Base-by-base conservation (phyloP, 192 early-diverging fungal species). In the Chytriomyces sp. region DNA sequence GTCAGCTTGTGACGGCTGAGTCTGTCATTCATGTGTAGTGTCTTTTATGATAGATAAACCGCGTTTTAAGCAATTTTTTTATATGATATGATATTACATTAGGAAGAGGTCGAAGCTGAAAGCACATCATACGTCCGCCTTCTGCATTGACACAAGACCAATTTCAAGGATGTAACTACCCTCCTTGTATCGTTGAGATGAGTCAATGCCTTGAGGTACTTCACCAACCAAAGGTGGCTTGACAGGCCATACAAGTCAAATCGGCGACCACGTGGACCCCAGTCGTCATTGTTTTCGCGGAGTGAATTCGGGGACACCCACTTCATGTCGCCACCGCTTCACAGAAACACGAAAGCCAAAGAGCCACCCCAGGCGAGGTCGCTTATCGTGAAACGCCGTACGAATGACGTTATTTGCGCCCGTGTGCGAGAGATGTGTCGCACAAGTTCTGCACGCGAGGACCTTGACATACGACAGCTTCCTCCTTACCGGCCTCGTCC, bases 251-350 rank as follows among this genome's bases (percentile, higher is more conserved):
- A 5, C 63, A 65, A 7, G 8, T 14, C 8, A 65, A 14, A 28
- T 65, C 49, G 25, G 39, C 22, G 4, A 65, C 63, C 40, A 65
- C 40, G 34, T 65, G 63, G 10, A 39, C 25, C 12, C 63, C 63
- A 2, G 63, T 52, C n/a, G 63, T 65, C 63, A 65, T 65, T 22
- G 17, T n/a, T n/a, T n/a, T n/a, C n/a, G n/a, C n/a, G n/a, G n/a
- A n/a, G n/a, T n/a, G n/a, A n/a, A n/a, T n/a, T n/a, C n/a, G n/a
- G n/a, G n/a, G n/a, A n/a, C n/a, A n/a, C n/a, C n/a, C n/a, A n/a
- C n/a, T n/a, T n/a, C n/a, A n/a, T n/a, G n/a, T n/a, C n/a, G n/a
- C n/a, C n/a, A n/a, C n/a, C n/a, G n/a, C n/a, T n/a, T n/a, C n/a
- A n/a, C n/a, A n/a, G n/a, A n/a, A n/a, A n/a, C n/a, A n/a, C n/a